Evolutionary conservation across 208 protist species (phyloP), one percentile per base, ranked within the genome.

Genomic region (Strigomonas culicis): DNA sequence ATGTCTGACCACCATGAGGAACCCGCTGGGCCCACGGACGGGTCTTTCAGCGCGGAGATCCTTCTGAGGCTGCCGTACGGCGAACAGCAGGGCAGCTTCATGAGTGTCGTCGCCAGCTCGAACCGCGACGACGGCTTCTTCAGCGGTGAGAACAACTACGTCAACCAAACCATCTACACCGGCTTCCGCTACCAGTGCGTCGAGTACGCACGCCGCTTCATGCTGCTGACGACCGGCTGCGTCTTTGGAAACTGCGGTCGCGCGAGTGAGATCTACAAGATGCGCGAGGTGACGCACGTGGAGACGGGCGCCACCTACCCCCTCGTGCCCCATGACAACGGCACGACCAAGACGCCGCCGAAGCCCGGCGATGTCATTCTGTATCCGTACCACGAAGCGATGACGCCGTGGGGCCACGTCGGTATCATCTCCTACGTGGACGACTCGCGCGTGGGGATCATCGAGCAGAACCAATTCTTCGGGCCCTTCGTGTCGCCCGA

Each of bases 121-220:
- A 93, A 93, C 68, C 74, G 74, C 36, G 80, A 93, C 44, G 86
- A 93, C 62, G 75, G 78, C n/a, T 93, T 88, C 66, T 93, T 93
- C 64, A 88, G 81, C 59, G 86, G 80, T 22, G 82, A 93, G 69
- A 83, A 74, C 66, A 86, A 93, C 69, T 90, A 90, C 66, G 69
- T 90, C 19, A 70, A 89, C 49, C 46, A 68, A 27, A 21, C 76
- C 36, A 73, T 93, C 32, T 90, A 82, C 65, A 90, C 86, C 22
- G 86, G 86, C 21, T 93, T 72, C 72, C 80, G 82, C 32, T 90
- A 93, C 65, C 86, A 93, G 49, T 93, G 82, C 59, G 82, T 93
- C 59, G 80, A 93, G 69, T 93, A 84, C 73, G 86, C 82, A 7
- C 77, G 86, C 24, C 82, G 86, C 13, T 90, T 86, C 65, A 50